These are phyloP conservation scores for Podospora australis DNA, from an alignment of 495 filamentous ascomycete genomes.

Conservation along the genomic window DNA sequence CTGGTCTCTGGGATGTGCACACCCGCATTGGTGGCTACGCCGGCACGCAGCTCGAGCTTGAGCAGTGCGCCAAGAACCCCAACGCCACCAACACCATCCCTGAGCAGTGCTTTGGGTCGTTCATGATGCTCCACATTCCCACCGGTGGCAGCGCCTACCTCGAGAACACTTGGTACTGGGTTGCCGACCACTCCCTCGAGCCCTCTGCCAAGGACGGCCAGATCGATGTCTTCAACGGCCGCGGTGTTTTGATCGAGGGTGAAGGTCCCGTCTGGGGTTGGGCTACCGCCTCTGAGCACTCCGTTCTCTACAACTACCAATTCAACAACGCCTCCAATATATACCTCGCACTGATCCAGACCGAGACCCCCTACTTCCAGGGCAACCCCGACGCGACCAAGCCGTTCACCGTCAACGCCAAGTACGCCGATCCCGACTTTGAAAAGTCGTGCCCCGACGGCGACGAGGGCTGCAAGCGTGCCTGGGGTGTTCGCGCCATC, in stretches of 20 bases:
- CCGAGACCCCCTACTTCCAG: slow-evolving; percentile 91
- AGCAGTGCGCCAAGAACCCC: slow-evolving; percentile 68
- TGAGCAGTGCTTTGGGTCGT: slow-evolving; percentile 61
- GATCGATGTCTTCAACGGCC: slow-evolving; percentile 87
- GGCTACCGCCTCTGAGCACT: slow-evolving; percentile 82
- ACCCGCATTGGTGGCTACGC: slow-evolving; percentile 77
- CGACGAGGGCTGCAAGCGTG: slow-evolving; percentile 60
- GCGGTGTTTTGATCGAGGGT: slow-evolving; percentile 72
- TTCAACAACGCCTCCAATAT: slow-evolving; percentile 71
- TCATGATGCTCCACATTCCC: slow-evolving; percentile 78
- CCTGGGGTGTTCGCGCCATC: slow-evolving; percentile 78
- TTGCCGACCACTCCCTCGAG: slow-evolving; percentile 89
- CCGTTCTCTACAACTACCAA: slow-evolving; percentile 83
- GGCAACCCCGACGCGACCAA: slow-evolving; percentile 69
- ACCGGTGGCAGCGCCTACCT: slow-evolving; percentile 65
- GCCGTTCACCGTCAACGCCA: slow-evolving; percentile 57
- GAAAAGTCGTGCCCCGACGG: slow-evolving; percentile 50
- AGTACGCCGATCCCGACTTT: slow-evolving; percentile 74
- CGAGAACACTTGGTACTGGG: slow-evolving; percentile 96
- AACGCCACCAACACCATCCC: slow-evolving; percentile 46
- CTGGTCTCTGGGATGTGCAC: slow-evolving; percentile 89
- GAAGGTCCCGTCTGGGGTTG: slow-evolving; percentile 62
- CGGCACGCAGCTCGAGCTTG: slow-evolving; percentile 72
- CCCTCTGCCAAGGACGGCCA: slow-evolving; percentile 68
- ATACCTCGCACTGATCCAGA: slow-evolving; percentile 81